Percentiles rank a stretch among this genome's conserved stretches.
phyloP scores from a whole-genome alignment of 768 basidiomycete genomes.

The Amanita molliuscula region DNA sequence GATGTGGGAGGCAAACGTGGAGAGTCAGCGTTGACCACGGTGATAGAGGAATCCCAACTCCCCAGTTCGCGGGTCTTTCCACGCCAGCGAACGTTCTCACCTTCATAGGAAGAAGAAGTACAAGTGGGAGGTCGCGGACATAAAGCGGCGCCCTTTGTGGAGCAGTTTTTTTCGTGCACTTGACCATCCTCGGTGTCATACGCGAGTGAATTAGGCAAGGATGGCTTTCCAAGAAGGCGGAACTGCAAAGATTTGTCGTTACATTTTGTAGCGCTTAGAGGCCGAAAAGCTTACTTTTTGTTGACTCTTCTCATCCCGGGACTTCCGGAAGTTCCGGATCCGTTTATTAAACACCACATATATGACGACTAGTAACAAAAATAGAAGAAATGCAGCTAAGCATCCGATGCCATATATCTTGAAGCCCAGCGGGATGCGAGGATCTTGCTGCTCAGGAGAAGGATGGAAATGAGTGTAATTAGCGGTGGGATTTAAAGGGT shows the following conservation, averaged over 20 bases:
- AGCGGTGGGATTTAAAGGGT: conserved; percentile 5
- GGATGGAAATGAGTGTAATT: conserved; percentile 7
- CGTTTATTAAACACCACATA: not conserved
- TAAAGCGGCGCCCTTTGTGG: not conserved
- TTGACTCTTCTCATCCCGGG: not conserved
- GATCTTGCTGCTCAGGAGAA: conserved; percentile 2
- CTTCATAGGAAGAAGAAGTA: not conserved
- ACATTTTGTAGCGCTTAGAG: too few relatives aligned
- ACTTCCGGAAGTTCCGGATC: not conserved
- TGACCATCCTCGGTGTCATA: not conserved
- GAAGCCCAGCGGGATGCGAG: conserved; percentile 3
- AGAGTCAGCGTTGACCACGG: not conserved
- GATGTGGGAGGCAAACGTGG: not conserved
- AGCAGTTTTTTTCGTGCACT: not conserved
- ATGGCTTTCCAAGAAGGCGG: not conserved
- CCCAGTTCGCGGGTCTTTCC: not conserved
- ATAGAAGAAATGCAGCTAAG: not conserved
- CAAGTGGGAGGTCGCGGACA: not conserved
- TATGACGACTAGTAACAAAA: not conserved
- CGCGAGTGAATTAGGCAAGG: not conserved
- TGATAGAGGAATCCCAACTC: conserved; percentile 1
- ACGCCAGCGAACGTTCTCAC: not conserved
- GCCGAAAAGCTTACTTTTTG: not conserved
- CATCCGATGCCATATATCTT: conserved; percentile 5
- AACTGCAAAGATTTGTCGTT: not conserved